Conservation (phyloP, 768 basidiomycete genomes). For the Xanthoconium stramineum region DNA sequence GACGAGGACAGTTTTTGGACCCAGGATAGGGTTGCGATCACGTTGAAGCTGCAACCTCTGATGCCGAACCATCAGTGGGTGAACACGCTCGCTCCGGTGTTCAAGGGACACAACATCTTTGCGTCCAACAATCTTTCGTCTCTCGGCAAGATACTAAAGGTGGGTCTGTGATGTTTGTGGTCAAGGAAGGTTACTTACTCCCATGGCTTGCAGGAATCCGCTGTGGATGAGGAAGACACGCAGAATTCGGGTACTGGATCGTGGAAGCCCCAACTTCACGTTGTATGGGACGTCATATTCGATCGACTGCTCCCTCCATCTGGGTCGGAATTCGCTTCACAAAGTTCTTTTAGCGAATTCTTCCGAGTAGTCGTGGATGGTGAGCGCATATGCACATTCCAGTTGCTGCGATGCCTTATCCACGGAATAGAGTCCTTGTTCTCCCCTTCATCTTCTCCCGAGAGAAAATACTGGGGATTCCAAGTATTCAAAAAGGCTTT, state of each 20-base stretch:
- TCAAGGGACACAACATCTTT: constrained; percentile 73
- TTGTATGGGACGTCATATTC: constrained; percentile 84
- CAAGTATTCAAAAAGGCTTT: constrained; percentile 82
- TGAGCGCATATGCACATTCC: constrained; percentile 33
- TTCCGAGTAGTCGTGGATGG: constrained; percentile 91
- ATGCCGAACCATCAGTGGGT: constrained; percentile 69
- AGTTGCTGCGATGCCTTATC: not conserved
- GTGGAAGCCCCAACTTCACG: constrained; percentile 92
- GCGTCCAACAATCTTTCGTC: constrained; percentile 65
- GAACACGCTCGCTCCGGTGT: constrained; percentile 59
- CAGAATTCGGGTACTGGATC: constrained; percentile 50
- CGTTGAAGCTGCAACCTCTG: constrained; percentile 62
- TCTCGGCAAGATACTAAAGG: constrained; percentile 80
- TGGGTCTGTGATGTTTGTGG: constrained; percentile 25
- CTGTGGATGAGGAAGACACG: constrained; percentile 51
- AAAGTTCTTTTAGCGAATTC: constrained; percentile 83
- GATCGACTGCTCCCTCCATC: constrained; percentile 63
- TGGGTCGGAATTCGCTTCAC: constrained; percentile 32
- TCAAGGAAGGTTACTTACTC: constrained; percentile 7
- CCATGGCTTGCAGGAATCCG: constrained; percentile 46
- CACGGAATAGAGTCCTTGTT: constrained; percentile 73
- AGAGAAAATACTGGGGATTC: constrained; percentile 97
- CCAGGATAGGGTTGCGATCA: constrained; percentile 83
- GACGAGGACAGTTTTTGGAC: constrained; percentile 53
- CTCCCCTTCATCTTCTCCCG: constrained; percentile 74